Percentiles rank a stretch among this genome's conserved stretches.
Conservation (phyloP, 306 rosid genomes). For the Comarum palustre region DNA sequence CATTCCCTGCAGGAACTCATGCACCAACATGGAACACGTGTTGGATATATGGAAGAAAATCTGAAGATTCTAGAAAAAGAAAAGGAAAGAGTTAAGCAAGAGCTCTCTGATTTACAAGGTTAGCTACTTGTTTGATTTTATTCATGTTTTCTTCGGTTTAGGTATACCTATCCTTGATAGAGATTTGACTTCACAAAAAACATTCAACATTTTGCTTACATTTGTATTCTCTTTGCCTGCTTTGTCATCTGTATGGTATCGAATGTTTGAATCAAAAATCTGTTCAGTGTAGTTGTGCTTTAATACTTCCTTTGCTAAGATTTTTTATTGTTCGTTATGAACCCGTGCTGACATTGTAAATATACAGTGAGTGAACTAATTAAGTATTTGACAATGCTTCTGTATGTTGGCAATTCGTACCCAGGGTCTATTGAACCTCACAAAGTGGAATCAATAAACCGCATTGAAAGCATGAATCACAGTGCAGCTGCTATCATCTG, state of each 20-base stretch:
- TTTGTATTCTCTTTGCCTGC: not conserved
- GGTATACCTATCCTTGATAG: not conserved
- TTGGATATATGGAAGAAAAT: slow-evolving; percentile 15
- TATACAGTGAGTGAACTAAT: not conserved
- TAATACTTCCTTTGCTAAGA: not conserved
- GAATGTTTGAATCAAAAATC: not conserved
- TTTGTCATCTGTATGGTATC: not conserved
- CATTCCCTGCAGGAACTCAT: slow-evolving; percentile 34
- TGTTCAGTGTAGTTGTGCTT: not conserved
- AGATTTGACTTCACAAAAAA: not conserved
- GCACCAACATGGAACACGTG: not conserved
- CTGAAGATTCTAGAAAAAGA: not conserved
- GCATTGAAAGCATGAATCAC: slow-evolving; percentile 33
- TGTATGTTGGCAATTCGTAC: not conserved
- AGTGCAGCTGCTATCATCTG: slow-evolving; percentile 42
- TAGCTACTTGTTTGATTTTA: not conserved
- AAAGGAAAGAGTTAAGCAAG: slow-evolving; percentile 32
- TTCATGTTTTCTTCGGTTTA: not conserved
- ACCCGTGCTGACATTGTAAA: not conserved
- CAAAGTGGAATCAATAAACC: slow-evolving; percentile 34
- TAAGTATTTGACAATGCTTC: not conserved
- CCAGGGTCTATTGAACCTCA: slow-evolving; percentile 27
- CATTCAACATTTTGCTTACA: not conserved
- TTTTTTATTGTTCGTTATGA: not conserved
- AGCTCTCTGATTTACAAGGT: slow-evolving; percentile 40